Conservation (phyloP, 1,139 yeast species). For the Yamadazyma epiphylla region DNA sequence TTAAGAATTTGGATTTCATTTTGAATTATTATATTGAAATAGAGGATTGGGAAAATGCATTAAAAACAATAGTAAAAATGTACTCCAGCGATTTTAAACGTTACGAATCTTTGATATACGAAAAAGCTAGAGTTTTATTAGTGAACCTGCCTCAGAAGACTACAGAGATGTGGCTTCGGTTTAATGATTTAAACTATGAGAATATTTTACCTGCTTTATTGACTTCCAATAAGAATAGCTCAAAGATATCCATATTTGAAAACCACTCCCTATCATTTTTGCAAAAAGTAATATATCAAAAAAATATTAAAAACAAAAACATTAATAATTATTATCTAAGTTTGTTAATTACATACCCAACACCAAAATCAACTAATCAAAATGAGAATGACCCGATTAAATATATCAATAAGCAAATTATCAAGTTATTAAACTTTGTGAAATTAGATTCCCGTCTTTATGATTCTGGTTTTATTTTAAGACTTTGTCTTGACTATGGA, state of each 20-base stretch:
- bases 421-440: conserved; percentile 25
- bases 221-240: conserved; percentile 54
- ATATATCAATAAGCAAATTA: conserved; percentile 23
- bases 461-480: conserved; percentile 70
- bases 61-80: conserved; percentile 50
- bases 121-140: conserved; percentile 63
- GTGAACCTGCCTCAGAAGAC: conserved; percentile 68
- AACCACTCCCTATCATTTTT: conserved; percentile 70
- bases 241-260: conserved; percentile 21
- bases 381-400: conserved; percentile 24
- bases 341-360: conserved; percentile 59
- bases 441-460: conserved; percentile 26
- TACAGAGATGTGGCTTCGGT: conserved; percentile 74
- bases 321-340: conserved; percentile 75
- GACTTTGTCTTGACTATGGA: conserved; percentile 63
- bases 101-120: conserved; percentile 47
- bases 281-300: conserved; percentile 54
- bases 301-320: conserved; percentile 42
- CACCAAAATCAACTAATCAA: conserved; percentile 5
- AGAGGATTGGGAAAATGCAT: conserved; percentile 72
- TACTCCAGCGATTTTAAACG: conserved; percentile 35
- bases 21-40: conserved; percentile 63
- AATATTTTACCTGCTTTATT: conserved; percentile 73
- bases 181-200: conserved; percentile 46
- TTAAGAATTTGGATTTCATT: conserved; percentile 67